Evolutionary conservation across 495 filamentous ascomycete genomes (phyloP), one percentile per base, ranked within the genome.

Genomic region (Podospora comata): DNA sequence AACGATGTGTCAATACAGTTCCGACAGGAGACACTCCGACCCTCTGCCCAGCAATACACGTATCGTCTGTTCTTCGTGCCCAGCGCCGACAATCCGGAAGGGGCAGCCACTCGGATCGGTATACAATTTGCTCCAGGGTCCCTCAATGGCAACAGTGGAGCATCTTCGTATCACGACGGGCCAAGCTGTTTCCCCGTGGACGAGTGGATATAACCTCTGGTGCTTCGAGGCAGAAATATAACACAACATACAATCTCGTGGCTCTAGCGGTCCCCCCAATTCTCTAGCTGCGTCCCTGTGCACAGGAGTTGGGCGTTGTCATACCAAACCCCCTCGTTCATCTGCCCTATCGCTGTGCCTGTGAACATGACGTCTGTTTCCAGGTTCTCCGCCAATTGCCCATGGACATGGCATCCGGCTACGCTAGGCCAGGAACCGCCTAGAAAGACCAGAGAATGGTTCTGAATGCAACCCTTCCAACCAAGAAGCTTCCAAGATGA

Each of bases 101-200:
- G 39, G 9, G 15, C 15, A 48, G 39, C 39, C 39, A 48, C 39
- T 48, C 39, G 39, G 39, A 48, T 48, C 39, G 39, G 39, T 11
- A 48, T 11, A 48, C 13, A 16, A 16, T 11, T 48, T 48, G 9
- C 39, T 19, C 55, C 23, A 20, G 55, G 55, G 18, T 58, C 55
- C 34, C 68, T 65, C 48, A 27, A 26, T 68, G 5, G 48, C 62
- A 34, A 64, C 61, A 62, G 68, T 71, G 63, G 71, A 62, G 68
- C 39, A 68, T 63, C 71, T 68, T 73, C 68, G 71, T 71, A 66
- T 71, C 66, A n/a, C 55, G 54, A 62, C 61, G 60, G 60, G 39
- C n/a, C 53, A 54, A 26, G 23, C 23, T 26, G 30, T 34, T 62
- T 39, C 60, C 30, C 39, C 39, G 13, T 48, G 39, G 39, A 18